These are phyloP conservation scores for Fragilaria radians DNA, from an alignment of 108 stramenopile species.

Conservation along the genomic window DNA sequence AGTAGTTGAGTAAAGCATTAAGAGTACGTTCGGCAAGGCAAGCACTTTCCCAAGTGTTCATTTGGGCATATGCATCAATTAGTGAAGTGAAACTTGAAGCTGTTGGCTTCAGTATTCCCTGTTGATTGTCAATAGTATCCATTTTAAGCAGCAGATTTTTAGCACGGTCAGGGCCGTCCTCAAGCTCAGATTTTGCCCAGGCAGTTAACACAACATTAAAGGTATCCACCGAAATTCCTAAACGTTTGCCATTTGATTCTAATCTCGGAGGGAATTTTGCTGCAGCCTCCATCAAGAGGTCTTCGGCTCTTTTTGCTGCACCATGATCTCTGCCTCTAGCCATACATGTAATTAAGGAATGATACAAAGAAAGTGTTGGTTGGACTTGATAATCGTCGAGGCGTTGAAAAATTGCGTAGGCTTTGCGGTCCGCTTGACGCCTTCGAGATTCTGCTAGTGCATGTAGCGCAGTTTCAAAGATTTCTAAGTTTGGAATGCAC, in stretches of 20 bases:
- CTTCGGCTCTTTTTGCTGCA: constrained; percentile 28
- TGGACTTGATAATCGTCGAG: constrained; percentile 10
- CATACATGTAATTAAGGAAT: constrained; percentile 13
- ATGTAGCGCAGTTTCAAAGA: constrained; percentile 13
- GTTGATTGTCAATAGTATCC: constrained; percentile 28
- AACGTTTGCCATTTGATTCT: constrained; percentile 5
- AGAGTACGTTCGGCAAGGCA: constrained; percentile 28
- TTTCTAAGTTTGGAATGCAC: not conserved
- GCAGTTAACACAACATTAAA: constrained; percentile 26
- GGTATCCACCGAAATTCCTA: constrained; percentile 21
- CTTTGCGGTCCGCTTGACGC: constrained; percentile 15
- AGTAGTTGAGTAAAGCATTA: constrained; percentile 27
- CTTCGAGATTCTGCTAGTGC: constrained; percentile 14
- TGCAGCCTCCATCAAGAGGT: constrained; percentile 27
- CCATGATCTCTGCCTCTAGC: constrained; percentile 20
- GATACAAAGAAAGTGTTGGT: constrained; percentile 14
- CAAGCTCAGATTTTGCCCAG: constrained; percentile 31
- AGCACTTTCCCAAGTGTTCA: constrained; percentile 30
- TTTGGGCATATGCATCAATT: constrained; percentile 42
- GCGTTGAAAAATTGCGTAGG: constrained; percentile 15
- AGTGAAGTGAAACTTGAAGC: constrained; percentile 39
- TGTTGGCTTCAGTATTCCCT: constrained; percentile 24
- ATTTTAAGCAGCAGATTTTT: constrained; percentile 47
- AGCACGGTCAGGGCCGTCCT: constrained; percentile 53
- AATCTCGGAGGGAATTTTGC: constrained; percentile 21